Evolutionary conservation across 1,139 yeast species (phyloP).

Genomic region (Taiozyma sp.): DNA sequence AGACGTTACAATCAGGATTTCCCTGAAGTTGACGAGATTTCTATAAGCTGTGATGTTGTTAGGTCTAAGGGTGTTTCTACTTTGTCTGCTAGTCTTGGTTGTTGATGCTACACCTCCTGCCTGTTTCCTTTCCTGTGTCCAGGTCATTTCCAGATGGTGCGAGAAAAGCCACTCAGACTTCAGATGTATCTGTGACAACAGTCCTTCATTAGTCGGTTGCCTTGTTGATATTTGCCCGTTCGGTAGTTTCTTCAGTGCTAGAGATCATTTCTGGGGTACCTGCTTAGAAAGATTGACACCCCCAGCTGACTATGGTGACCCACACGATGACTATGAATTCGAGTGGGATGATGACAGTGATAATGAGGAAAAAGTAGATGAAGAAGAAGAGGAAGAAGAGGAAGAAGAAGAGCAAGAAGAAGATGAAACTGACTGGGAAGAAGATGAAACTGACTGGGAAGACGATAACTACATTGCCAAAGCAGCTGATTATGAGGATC

Average conservation of each 20-base stretch:
- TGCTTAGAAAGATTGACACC: conserved; percentile 37
- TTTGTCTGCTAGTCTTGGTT: not conserved
- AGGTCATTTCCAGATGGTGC: conserved; percentile 34
- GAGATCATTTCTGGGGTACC: conserved; percentile 52
- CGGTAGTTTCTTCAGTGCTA: conserved; percentile 41
- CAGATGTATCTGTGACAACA: conserved; percentile 36
- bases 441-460: not conserved
- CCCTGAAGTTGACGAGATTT: not conserved
- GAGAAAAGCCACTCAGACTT: conserved; percentile 31
- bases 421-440: conserved; percentile 1
- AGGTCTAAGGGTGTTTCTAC: not conserved
- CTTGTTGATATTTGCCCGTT: conserved; percentile 43
- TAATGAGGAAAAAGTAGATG: not conserved
- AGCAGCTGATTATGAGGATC: conserved; percentile 3
- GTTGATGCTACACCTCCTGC: conserved; percentile 46
- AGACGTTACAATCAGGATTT: not conserved
- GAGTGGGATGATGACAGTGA: conserved; percentile 6
- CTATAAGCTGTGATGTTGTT: not conserved
- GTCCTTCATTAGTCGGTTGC: conserved; percentile 38
- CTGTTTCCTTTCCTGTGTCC: conserved; percentile 42
- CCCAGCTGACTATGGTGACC: conserved; percentile 3
- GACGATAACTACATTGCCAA: not conserved
- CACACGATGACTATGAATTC: conserved; percentile 3
- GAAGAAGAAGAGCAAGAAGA: conserved; percentile 2
- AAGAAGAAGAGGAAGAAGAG: not conserved